These are phyloP conservation scores for Colletotrichum navitas DNA, from an alignment of 2,329 filamentous ascomycete species.

Conservation along the genomic window DNA sequence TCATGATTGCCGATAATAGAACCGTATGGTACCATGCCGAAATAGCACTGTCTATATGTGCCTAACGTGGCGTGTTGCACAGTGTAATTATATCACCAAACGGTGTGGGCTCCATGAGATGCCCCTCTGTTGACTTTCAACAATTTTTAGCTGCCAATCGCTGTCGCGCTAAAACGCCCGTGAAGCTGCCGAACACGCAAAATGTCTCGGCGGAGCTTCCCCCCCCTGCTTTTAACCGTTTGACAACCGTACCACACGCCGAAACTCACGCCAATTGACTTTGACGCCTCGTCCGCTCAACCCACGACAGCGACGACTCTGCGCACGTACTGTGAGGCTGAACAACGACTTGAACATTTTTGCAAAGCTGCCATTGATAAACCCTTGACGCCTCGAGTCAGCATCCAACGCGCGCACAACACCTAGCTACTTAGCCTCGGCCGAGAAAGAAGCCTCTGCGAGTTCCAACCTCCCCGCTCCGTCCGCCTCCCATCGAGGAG, in stretches of 20 bases:
- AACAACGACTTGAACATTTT: background rate
- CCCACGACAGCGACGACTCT: constrained; percentile 12
- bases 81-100: background rate
- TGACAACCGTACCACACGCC: constrained; percentile 4
- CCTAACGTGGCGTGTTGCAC: background rate
- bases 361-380: background rate
- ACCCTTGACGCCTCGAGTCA: background rate
- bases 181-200: constrained; percentile 26
- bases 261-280: constrained; percentile 29
- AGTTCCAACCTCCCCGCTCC: background rate
- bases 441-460: background rate
- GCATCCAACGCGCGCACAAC: background rate
- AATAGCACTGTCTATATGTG: constrained; percentile 12
- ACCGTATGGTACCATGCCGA: background rate
- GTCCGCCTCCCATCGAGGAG: background rate
- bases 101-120: constrained; percentile 30
- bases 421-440: background rate
- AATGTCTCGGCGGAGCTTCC: constrained; percentile 35
- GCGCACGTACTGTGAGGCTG: constrained; percentile 29
- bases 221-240: constrained; percentile 22
- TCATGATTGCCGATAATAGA: constrained; percentile 41
- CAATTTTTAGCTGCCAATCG: constrained; percentile 43
- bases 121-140: constrained; percentile 45
- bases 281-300: constrained; percentile 26
- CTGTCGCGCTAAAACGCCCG: constrained; percentile 35